Conservation (phyloP, 2,329 filamentous ascomycete species). For the Zymoseptoria brevis region DNA sequence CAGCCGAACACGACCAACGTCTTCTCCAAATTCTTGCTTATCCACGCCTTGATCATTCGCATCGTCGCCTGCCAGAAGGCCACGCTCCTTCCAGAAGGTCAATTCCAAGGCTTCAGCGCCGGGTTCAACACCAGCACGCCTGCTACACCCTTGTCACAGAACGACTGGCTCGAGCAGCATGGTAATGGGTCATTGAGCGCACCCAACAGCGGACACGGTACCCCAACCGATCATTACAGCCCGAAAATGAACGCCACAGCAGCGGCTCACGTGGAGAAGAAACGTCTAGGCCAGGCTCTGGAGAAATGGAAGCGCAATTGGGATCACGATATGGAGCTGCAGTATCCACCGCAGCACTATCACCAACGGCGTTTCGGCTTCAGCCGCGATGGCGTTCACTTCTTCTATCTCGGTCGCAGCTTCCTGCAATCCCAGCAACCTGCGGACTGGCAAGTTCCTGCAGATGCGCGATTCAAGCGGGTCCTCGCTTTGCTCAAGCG, state of each 20-base stretch:
- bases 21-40: slow-evolving; percentile 65
- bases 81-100: slow-evolving; percentile 21
- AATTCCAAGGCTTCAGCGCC: slow-evolving; percentile 23
- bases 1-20: slow-evolving; percentile 60
- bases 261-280: slow-evolving; percentile 42
- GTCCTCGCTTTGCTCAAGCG: slow-evolving; percentile 54
- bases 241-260: slow-evolving; percentile 36
- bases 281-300: slow-evolving; percentile 46
- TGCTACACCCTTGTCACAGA: slow-evolving; percentile 50
- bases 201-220: slow-evolving; percentile 24
- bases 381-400: slow-evolving; percentile 63
- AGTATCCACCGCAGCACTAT: slow-evolving; percentile 52
- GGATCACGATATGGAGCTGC: slow-evolving; percentile 60
- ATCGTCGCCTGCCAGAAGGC: slow-evolving; percentile 48
- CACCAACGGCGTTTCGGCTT: slow-evolving; percentile 58
- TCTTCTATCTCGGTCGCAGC: slow-evolving; percentile 63
- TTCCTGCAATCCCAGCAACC: slow-evolving; percentile 48
- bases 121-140: slow-evolving; percentile 36
- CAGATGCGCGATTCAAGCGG: slow-evolving; percentile 52
- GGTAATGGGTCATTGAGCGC: slow-evolving; percentile 18
- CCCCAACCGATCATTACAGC: slow-evolving; percentile 34
- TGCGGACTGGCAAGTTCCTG: slow-evolving; percentile 45
- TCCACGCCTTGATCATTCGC: slow-evolving; percentile 60
- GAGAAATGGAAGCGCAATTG: slow-evolving; percentile 66
- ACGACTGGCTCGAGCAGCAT: slow-evolving; percentile 50